Conservation (phyloP, 2,329 filamentous ascomycete genomes). For the Phoma herbarum region DNA sequence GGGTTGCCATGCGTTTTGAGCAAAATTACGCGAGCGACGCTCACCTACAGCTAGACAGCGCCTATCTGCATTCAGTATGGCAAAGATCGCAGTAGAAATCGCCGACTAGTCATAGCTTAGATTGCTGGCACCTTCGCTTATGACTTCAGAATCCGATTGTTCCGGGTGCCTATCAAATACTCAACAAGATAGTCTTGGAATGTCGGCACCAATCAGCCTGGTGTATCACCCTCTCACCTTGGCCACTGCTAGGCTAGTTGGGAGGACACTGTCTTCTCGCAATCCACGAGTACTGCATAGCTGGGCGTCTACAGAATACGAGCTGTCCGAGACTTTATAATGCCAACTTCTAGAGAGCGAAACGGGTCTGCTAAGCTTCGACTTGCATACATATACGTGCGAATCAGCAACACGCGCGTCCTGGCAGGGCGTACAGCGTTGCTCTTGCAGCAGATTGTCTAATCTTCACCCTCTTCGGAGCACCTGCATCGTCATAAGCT, state of each 20-base stretch:
- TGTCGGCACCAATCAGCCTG: not conserved
- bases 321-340: not conserved
- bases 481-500: not conserved
- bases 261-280: not conserved
- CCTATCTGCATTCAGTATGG: not conserved
- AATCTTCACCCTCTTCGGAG: not conserved
- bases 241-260: too few species aligned
- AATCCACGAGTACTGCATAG: not conserved
- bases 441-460: not conserved
- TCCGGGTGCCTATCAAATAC: not conserved
- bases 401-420: constrained; percentile 2
- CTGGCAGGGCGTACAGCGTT: constrained; percentile 2
- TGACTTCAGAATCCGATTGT: not conserved
- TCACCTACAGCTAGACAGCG: not conserved
- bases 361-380: not conserved
- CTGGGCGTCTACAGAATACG: not conserved
- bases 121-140: not conserved
- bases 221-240: not conserved
- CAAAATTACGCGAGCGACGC: not conserved
- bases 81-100: not conserved
- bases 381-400: not conserved
- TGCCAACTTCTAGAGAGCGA: not conserved
- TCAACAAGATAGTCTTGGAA: not conserved
- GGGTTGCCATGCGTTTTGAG: not conserved
- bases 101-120: not conserved